Evolutionary conservation across 2,329 filamentous ascomycete species (phyloP).

Genomic region (Torrubiellomyces zombiae): DNA sequence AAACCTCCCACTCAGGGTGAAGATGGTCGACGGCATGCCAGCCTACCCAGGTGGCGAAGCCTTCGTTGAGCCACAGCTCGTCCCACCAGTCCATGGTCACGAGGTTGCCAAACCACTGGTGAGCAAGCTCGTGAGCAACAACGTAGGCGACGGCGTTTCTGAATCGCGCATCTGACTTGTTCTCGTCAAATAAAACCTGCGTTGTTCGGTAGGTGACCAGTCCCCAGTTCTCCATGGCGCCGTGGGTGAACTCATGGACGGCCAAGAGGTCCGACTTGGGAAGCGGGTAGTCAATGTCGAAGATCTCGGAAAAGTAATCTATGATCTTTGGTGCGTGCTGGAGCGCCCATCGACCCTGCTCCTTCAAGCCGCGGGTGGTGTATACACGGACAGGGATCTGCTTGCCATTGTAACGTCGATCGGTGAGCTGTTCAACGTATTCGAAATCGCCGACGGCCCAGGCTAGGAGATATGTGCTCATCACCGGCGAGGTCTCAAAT

Average conservation of each 20-base stretch:
- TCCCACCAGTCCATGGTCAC: slow-evolving; percentile 98
- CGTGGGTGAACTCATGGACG: slow-evolving; percentile 78
- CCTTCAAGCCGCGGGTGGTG: slow-evolving; percentile 83
- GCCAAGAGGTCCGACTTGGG: slow-evolving; percentile 84
- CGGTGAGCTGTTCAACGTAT: slow-evolving; percentile 82
- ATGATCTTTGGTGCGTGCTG: slow-evolving; percentile 86
- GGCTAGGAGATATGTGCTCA: slow-evolving; percentile 82
- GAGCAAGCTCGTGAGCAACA: slow-evolving; percentile 91
- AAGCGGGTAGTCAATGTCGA: slow-evolving; percentile 81
- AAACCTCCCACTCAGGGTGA: slow-evolving; percentile 94
- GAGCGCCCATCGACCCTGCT: slow-evolving; percentile 78
- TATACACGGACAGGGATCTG: slow-evolving; percentile 87
- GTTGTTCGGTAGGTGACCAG: slow-evolving; percentile 92
- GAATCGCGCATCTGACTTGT: slow-evolving; percentile 76
- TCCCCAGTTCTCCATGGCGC: slow-evolving; percentile 94
- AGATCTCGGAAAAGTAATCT: slow-evolving; percentile 92
- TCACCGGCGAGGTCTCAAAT: slow-evolving; percentile 72
- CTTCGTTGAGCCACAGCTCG: slow-evolving; percentile 87
- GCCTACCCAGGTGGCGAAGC: slow-evolving; percentile 95
- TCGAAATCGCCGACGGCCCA: slow-evolving; percentile 97
- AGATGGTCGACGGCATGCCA: slow-evolving; percentile 86
- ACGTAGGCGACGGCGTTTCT: slow-evolving; percentile 93
- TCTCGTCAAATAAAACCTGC: slow-evolving; percentile 88
- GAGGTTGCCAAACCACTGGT: slow-evolving; percentile 92
- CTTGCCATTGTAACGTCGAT: slow-evolving; percentile 81